These are phyloP conservation scores for Grifola frondosa DNA, from an alignment of 1,284 basidiomycete genomes.

Conservation along the genomic window DNA sequence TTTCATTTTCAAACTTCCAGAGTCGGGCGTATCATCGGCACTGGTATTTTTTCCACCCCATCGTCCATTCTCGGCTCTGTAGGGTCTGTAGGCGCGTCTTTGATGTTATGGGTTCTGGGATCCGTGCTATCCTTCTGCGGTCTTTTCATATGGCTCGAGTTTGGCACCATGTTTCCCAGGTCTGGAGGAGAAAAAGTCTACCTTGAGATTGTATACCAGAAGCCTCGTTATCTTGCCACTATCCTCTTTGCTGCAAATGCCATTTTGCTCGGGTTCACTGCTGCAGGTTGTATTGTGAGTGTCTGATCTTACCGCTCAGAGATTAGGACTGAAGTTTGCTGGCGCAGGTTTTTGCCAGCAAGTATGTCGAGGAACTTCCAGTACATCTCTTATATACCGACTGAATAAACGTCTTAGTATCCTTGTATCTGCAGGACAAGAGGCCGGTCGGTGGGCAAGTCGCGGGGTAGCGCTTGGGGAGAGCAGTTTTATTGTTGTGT, in stretches of 20 bases:
- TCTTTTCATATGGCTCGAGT: conserved; percentile 69
- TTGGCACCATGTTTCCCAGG: conserved; percentile 57
- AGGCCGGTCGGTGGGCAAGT: conserved; percentile 45
- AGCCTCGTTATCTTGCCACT: conserved; percentile 60
- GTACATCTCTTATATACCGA: neutral
- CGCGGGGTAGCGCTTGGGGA: conserved; percentile 61
- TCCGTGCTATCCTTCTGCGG: conserved; percentile 62
- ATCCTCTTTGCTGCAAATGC: conserved; percentile 61
- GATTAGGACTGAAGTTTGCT: neutral
- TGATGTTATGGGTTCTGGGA: conserved; percentile 73
- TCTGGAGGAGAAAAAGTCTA: conserved; percentile 79
- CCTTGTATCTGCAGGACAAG: conserved; percentile 44
- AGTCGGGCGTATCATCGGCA: conserved; percentile 56
- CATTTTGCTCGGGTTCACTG: conserved; percentile 59
- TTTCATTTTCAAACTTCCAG: conserved; percentile 31
- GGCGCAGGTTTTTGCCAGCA: conserved; percentile 29
- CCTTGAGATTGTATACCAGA: conserved; percentile 66
- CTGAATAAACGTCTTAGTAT: conserved; percentile 36
- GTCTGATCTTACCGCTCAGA: too few relatives aligned
- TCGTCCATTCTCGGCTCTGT: conserved; percentile 61
- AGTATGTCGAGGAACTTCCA: conserved; percentile 8
- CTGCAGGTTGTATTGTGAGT: conserved; percentile 56
- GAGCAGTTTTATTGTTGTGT: conserved; percentile 3
- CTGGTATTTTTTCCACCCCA: conserved; percentile 64
- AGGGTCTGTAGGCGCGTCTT: conserved; percentile 61